These are phyloP conservation scores for Apiospora koreana DNA, from an alignment of 2,329 filamentous ascomycete genomes.

Conservation along the genomic window DNA sequence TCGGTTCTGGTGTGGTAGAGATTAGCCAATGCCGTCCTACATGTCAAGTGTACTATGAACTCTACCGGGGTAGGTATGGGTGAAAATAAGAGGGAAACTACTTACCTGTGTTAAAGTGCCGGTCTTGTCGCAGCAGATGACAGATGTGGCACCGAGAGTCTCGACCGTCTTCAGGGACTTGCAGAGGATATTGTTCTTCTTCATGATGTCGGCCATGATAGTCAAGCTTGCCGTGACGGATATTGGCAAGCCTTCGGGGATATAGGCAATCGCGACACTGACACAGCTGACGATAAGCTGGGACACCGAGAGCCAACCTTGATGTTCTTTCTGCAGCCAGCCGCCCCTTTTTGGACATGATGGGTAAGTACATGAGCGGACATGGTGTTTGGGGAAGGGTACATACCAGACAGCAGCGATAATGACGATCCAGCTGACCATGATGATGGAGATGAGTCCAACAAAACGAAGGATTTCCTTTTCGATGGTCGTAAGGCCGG, in stretches of 20 bases:
- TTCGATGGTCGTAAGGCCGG: conserved; percentile 3
- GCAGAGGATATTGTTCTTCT: background rate
- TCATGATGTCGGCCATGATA: conserved; percentile 9
- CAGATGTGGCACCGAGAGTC: conserved; percentile 6
- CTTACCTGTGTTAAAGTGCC: conserved; percentile 45
- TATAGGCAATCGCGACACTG: conserved; percentile 8
- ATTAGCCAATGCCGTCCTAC: too few species aligned
- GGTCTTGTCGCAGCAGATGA: conserved; percentile 4
- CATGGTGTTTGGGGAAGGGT: conserved; percentile 33
- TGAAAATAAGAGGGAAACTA: too few species aligned
- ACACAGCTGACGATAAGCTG: conserved; percentile 6
- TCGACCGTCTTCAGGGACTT: conserved; percentile 10
- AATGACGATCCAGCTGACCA: conserved; percentile 64
- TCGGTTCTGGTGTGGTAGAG: background rate
- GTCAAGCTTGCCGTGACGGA: conserved; percentile 7
- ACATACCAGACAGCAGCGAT: conserved; percentile 66
- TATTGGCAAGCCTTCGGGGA: conserved; percentile 8
- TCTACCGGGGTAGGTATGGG: too few species aligned
- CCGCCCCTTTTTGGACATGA: conserved; percentile 59
- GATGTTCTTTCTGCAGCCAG: conserved; percentile 68
- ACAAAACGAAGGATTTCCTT: conserved; percentile 8
- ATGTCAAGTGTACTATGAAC: too few species aligned
- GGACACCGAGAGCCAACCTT: conserved; percentile 65
- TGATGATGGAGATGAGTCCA: conserved; percentile 52
- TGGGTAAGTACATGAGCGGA: conserved; percentile 9